Conservation (phyloP, 371 early-diverging fungal species). For the Mortierella sp. region DNA sequence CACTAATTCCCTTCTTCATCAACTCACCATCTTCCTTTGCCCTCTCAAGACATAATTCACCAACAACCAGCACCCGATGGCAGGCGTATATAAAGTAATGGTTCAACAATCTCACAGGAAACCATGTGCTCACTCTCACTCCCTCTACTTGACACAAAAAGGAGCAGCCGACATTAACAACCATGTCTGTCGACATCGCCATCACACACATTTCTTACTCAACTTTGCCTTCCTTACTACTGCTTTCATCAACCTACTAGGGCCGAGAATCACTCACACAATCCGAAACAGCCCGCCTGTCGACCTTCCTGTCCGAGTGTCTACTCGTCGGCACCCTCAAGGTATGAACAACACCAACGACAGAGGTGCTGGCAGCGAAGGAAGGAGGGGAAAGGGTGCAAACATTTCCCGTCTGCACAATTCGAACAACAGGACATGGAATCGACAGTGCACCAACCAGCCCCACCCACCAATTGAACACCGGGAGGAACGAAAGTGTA, state of each 20-base stretch:
- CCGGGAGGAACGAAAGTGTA: neutral
- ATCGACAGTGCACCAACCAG: neutral
- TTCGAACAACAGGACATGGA: neutral
- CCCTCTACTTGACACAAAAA: neutral
- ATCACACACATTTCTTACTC: neutral
- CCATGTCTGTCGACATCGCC: neutral
- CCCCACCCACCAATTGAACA: neutral
- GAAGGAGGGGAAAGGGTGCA: neutral
- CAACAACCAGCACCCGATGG: conserved; percentile 13
- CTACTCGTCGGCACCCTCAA: conserved; percentile 69
- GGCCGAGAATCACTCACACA: conserved; percentile 56
- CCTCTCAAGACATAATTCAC: neutral
- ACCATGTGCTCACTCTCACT: too few species aligned
- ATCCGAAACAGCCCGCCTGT: conserved; percentile 60
- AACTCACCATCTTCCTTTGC: neutral
- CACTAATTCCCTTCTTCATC: neutral
- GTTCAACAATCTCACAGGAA: neutral
- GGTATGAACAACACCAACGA: conserved; percentile 38
- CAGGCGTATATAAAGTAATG: conserved; percentile 28
- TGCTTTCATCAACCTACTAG: conserved; percentile 8
- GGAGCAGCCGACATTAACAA: neutral
- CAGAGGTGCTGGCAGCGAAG: neutral
- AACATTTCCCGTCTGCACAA: neutral
- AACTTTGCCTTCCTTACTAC: neutral
- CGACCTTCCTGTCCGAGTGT: conserved; percentile 73